phyloP scores from a whole-genome alignment of 1,284 basidiomycete species.

The Rhodotorula sp. region DNA sequence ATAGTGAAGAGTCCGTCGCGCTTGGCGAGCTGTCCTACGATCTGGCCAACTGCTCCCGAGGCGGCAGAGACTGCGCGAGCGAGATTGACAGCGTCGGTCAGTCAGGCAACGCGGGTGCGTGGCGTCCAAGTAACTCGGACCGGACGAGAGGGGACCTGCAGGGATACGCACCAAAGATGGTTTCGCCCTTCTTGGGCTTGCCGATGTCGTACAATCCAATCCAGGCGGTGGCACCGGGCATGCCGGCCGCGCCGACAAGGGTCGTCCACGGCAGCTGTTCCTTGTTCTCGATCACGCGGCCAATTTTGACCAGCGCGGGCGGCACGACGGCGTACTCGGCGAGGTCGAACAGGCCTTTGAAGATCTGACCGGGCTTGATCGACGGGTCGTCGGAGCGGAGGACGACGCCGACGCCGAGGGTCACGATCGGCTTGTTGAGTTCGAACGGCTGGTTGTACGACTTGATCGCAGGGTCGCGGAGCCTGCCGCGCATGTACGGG shows the following conservation, averaged over 20 bases:
- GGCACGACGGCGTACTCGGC: constrained; percentile 36
- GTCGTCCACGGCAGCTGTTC: constrained; percentile 51
- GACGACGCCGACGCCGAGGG: constrained; percentile 36
- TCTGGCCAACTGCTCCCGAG: constrained; percentile 43
- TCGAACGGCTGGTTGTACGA: constrained; percentile 38
- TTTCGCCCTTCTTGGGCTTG: constrained; percentile 75
- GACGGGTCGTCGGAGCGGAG: constrained; percentile 30
- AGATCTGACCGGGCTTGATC: constrained; percentile 32
- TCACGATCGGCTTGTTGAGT: constrained; percentile 24
- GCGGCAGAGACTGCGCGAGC: constrained; percentile 29
- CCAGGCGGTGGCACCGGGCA: constrained; percentile 46
- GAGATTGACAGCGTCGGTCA: too few relatives aligned
- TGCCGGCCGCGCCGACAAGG: constrained; percentile 49
- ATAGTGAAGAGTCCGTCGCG: constrained; percentile 53
- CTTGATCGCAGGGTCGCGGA: constrained; percentile 36
- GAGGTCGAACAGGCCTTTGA: constrained; percentile 21
- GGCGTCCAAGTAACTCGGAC: constrained; percentile 44
- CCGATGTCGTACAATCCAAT: constrained; percentile 73
- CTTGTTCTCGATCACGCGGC: constrained; percentile 47
- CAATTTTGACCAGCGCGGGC: constrained; percentile 9
- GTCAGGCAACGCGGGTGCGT: constrained; percentile 49
- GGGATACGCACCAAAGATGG: constrained; percentile 59
- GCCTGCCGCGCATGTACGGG: constrained; percentile 54
- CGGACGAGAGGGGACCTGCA: too few relatives aligned
- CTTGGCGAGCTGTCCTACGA: constrained; percentile 44